Conservation (phyloP, 2,329 filamentous ascomycete genomes). For the Cladobotryum mycophilum region DNA sequence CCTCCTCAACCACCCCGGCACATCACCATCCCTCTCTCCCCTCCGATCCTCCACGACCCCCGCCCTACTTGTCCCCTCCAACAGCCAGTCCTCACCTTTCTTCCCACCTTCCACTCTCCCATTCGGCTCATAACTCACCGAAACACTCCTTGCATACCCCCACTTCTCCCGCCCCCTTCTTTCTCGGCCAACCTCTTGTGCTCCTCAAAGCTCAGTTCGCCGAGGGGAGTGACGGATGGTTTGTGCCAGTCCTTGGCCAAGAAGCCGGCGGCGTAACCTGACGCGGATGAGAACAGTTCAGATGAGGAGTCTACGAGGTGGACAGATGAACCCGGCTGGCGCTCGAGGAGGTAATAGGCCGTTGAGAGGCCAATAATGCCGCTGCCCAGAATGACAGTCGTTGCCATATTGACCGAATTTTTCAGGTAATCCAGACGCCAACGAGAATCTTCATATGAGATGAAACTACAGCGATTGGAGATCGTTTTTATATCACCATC, state of each 20-base stretch:
- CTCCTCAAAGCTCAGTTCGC: constrained; percentile 61
- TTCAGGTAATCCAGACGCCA: too few species aligned
- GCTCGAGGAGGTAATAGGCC: constrained; percentile 62
- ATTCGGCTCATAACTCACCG: constrained; percentile 43
- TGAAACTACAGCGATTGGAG: neutral
- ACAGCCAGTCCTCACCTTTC: constrained; percentile 59
- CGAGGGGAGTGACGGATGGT: constrained; percentile 50
- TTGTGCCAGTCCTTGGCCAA: constrained; percentile 68
- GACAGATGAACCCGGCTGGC: constrained; percentile 35
- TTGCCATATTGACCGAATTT: constrained; percentile 29
- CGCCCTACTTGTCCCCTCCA: constrained; percentile 56
- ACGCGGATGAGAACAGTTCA: constrained; percentile 65
- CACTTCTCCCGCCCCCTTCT: constrained; percentile 50
- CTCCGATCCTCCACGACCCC: constrained; percentile 35
- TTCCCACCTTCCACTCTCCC: constrained; percentile 30
- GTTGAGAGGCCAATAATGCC: constrained; percentile 66
- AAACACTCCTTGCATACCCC: constrained; percentile 48
- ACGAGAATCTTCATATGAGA: too few species aligned
- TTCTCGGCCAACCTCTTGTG: constrained; percentile 58
- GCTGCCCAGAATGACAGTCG: constrained; percentile 61
- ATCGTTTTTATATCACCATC: too few species aligned
- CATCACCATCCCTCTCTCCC: constrained; percentile 26
- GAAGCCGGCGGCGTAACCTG: constrained; percentile 68
- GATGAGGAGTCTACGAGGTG: constrained; percentile 42
- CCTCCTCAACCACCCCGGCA: constrained; percentile 27